Evolutionary conservation across 192 early-diverging fungal genomes (phyloP).

Genomic region (Diversispora epigaea): DNA sequence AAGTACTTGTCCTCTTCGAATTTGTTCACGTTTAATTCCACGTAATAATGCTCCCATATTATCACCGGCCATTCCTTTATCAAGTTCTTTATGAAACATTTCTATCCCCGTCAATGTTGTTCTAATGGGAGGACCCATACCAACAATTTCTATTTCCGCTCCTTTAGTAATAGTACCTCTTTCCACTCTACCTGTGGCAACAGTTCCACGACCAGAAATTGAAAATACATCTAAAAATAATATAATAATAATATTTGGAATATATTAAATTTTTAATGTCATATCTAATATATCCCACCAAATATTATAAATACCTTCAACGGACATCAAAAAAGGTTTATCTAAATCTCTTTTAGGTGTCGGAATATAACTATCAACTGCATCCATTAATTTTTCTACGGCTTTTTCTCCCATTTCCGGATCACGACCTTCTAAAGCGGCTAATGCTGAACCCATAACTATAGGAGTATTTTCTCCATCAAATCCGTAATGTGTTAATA

Average conservation of each 20-base stretch:
- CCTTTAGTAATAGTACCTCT: constrained; percentile 92
- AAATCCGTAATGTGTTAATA: constrained; percentile 87
- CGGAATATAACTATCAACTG: constrained; percentile 90
- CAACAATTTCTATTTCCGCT: constrained; percentile 95
- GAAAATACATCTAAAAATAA: constrained; percentile 82
- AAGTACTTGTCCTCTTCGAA: constrained; percentile 93
- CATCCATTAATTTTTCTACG: constrained; percentile 88
- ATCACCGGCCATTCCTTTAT: constrained; percentile 95
- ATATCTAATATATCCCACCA: not conserved
- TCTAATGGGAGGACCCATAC: constrained; percentile 84
- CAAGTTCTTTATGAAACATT: constrained; percentile 99
- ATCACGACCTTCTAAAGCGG: constrained; percentile 89
- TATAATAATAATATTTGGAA: no score
- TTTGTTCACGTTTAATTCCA: constrained; percentile 95
- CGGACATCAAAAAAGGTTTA: constrained; percentile 99
- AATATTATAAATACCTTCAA: constrained; percentile 63
- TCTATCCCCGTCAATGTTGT: constrained; percentile 97
- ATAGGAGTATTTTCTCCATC: constrained; percentile 90
- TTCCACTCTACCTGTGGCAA: constrained; percentile 93
- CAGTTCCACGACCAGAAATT: constrained; percentile 96
- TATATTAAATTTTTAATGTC: not conserved
- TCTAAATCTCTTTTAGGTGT: constrained; percentile 91
- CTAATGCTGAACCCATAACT: constrained; percentile 89
- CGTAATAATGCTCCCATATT: constrained; percentile 97
- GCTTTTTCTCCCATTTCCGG: constrained; percentile 89